phyloP scores from a whole-genome alignment of 768 basidiomycete species.

The Leccinum subtestaceum region DNA sequence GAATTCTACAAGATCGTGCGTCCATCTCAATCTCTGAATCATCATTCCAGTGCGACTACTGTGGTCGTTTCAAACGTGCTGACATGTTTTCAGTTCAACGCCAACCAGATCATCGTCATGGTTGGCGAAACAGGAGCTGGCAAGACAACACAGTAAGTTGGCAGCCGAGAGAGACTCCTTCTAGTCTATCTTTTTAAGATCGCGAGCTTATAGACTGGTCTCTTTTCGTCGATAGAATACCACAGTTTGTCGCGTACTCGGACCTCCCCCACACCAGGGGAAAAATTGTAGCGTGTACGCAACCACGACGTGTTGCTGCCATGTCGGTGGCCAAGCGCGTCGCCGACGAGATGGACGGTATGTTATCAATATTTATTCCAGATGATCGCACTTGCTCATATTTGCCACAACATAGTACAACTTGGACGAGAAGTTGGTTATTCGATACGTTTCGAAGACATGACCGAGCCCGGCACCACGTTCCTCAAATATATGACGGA shows the following conservation, averaged over 20 bases:
- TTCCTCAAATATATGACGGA: slow-evolving; percentile 99
- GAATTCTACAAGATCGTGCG: slow-evolving; percentile 88
- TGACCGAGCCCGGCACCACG: slow-evolving; percentile 76
- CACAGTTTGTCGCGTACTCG: slow-evolving; percentile 92
- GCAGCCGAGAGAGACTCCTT: slow-evolving; percentile 13
- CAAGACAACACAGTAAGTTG: slow-evolving; percentile 88
- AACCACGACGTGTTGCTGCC: slow-evolving; percentile 93
- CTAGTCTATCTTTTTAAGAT: slow-evolving; percentile 20
- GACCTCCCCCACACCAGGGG: slow-evolving; percentile 89
- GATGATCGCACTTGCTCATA: slow-evolving; percentile 1
- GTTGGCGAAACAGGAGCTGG: slow-evolving; percentile 95
- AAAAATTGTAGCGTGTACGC: slow-evolving; percentile 94
- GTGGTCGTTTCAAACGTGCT: neutral
- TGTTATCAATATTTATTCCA: slow-evolving; percentile 27
- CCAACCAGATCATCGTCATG: slow-evolving; percentile 82
- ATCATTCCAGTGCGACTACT: neutral
- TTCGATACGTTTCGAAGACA: slow-evolving; percentile 96
- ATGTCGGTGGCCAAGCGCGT: slow-evolving; percentile 99
- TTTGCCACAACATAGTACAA: slow-evolving; percentile 53
- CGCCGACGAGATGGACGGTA: slow-evolving; percentile 98
- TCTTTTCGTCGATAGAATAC: slow-evolving; percentile 62
- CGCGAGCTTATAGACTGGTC: slow-evolving; percentile 28
- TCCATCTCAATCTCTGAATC: slow-evolving; percentile 12
- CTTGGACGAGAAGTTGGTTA: slow-evolving; percentile 96
- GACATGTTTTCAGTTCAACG: slow-evolving; percentile 23